Base-by-base conservation (phyloP, 768 basidiomycete genomes). In the Trametes coccinea region DNA sequence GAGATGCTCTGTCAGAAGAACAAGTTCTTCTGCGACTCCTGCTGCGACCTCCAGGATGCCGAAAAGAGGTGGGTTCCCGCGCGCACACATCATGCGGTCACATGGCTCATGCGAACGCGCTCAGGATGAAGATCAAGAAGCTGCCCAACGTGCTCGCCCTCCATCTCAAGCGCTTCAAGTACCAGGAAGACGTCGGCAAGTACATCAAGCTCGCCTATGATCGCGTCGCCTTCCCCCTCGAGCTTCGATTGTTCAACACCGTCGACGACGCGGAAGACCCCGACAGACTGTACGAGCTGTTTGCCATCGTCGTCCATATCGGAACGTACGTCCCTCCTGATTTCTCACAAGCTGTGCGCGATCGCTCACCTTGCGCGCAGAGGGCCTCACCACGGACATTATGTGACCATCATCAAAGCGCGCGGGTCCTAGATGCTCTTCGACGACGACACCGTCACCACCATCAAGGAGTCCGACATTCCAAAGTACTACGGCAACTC, bases 1-100 rank as follows among this genome's bases (percentile, higher is more conserved):
- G 97, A 99, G 76, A 99, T 98, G 95, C 84, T 99, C 17, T 95
- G 93, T 68, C 93, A 96, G 74, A 90, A 85, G 75, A 98, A 99
- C 80, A 98, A 98, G 77, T 99, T 98, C 72, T 97, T 93, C 74
- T 99, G 97, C 72, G 97, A 99, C 73, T 86, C 89, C 16, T 99
- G 97, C 73, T 95, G 96, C 70, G 95, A 94, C 59, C 76, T 98
- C 30, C 96, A 98, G 70, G 97, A 99, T 75, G 97, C 97, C 2
- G 97, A 98, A 79, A 96, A 96, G 80, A 82, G 96, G 95, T 92
- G 68, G 67, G 84, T 76, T 5, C 33, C 6, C 30, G 48, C 29
- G 17, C 29, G 11, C 13, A 40, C 9, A 16, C n/a, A n/a, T 6
- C 2, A 37, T 17, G 44, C 10, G 10, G 1, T 37, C 6, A 37